Evolutionary conservation across 257 asterid genomes (phyloP).

Genomic region (Leptodermis oblonga): DNA sequence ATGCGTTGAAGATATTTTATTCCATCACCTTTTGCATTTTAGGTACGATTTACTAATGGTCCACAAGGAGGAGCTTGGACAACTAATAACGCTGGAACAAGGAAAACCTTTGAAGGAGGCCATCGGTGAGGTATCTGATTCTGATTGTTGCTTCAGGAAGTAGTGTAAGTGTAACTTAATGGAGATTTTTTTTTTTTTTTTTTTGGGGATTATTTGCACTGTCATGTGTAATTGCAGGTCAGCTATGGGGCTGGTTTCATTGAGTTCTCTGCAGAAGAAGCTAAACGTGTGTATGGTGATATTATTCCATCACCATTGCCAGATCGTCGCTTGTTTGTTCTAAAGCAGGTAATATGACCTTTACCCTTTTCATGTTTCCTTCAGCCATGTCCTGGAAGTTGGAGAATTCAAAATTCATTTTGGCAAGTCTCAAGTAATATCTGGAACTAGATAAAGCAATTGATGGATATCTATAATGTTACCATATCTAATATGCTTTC

Average conservation of each 20-base stretch:
- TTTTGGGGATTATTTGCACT: slow-evolving; percentile 15
- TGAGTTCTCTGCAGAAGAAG: slow-evolving; percentile 96
- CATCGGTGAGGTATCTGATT: slow-evolving; percentile 75
- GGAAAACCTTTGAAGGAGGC: slow-evolving; percentile 98
- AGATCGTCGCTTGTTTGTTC: slow-evolving; percentile 88
- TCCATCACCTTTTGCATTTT: slow-evolving; percentile 1
- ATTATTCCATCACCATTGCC: slow-evolving; percentile 84
- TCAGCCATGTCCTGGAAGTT: background rate
- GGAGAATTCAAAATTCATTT: background rate
- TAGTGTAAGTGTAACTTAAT: slow-evolving; percentile 3
- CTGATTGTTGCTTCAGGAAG: slow-evolving; percentile 11
- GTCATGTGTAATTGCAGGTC: slow-evolving; percentile 45
- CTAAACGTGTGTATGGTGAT: slow-evolving; percentile 92
- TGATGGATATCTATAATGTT: background rate
- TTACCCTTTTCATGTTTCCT: background rate
- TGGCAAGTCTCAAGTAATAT: background rate
- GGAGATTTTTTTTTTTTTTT: slow-evolving; percentile 5
- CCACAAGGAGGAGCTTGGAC: slow-evolving; percentile 91
- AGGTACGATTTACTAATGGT: slow-evolving; percentile 65
- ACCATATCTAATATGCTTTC: background rate
- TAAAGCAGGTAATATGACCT: slow-evolving; percentile 63
- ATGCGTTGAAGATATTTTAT: too few species aligned
- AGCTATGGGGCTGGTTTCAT: slow-evolving; percentile 83
- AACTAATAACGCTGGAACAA: slow-evolving; percentile 93
- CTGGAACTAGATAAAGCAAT: slow-evolving; percentile 1